Evolutionary conservation across 2,329 filamentous ascomycete genomes (phyloP), one percentile per base, ranked within the genome.

Genomic region (Fusarium aywerte): DNA sequence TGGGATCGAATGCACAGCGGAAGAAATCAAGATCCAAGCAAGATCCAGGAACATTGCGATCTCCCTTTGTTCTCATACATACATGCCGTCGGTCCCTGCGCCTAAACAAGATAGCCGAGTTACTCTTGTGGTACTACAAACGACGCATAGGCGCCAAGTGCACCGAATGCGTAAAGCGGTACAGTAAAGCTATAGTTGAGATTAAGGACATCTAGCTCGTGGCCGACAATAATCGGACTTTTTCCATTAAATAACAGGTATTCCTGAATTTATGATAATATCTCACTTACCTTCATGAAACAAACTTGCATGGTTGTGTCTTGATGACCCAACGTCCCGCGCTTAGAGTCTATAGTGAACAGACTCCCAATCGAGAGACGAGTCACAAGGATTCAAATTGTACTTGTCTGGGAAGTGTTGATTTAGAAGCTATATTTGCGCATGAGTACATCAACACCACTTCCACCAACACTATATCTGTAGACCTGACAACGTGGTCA

Each of bases 61-160:
- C 39, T 42, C 32, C 20, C 45, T 59, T 66, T 48, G 53, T 49
- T 55, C 43, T 52, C 12, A 35, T 33, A 27, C 27, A 27, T 27
- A 39, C 36, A 21, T 18, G 13, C 15, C 21, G 36, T 11, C 18
- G 36, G 20, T 39, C 36, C 36, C 36, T 39, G 36, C 36, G 20
- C 36, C 21, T 23, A 39, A 20, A 39, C 36, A 39, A 39, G 53
- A n/a, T 29, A 52, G 21, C 16, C 21, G 44, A 18, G 49, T 16
- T 43, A 32, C 20, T 45, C 39, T 16, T 27, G 44, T 35, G 35
- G 21, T 36, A 48, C 18, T 39, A 11, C 16, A 38, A 16, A 18
- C n/a, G 27, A 36, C 16, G 31, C 23, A 43, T 31, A 23, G n/a
- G 15, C 23, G 15, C 21, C 21, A 35, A 38, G 36, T 51, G 29